phyloP scores from a whole-genome alignment of 2,329 filamentous ascomycete genomes.

The Trichophyton equinum region DNA sequence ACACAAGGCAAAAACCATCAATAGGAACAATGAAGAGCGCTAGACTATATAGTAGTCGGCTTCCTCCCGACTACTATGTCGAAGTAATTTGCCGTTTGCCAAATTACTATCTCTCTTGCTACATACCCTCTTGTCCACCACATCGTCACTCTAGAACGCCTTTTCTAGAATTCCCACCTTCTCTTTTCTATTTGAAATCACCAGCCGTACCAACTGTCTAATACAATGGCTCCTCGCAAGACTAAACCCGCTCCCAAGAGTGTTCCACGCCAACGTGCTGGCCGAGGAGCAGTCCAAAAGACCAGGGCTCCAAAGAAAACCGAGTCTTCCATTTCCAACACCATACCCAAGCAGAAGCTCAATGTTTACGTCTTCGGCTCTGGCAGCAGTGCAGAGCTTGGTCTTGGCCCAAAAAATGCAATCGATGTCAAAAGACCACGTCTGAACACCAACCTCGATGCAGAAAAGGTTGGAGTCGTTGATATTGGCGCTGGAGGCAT shows the following conservation, averaged over 20 bases:
- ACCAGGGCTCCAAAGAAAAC: neutral
- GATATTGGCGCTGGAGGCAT: constrained; percentile 65
- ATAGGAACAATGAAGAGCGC: neutral
- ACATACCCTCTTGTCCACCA: too few species aligned
- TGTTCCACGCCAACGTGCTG: too few species aligned
- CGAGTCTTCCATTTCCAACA: neutral
- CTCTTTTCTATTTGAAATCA: too few species aligned
- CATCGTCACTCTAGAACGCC: too few species aligned
- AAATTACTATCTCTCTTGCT: too few species aligned
- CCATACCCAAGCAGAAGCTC: neutral
- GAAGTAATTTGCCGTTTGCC: neutral
- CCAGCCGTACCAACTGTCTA: too few species aligned
- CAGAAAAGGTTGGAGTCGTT: constrained; percentile 34
- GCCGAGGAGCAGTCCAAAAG: neutral
- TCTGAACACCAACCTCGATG: neutral
- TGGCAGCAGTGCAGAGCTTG: neutral
- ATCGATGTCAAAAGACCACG: neutral
- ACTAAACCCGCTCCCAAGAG: too few species aligned
- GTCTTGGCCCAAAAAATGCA: neutral
- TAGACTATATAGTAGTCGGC: neutral
- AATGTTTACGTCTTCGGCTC: neutral
- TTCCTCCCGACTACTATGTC: neutral
- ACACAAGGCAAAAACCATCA: neutral
- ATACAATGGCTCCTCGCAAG: too few species aligned
- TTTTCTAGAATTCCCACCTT: too few species aligned